These are phyloP conservation scores for Syzygium jambos DNA, from an alignment of 345 rosid species.

Conservation along the genomic window DNA sequence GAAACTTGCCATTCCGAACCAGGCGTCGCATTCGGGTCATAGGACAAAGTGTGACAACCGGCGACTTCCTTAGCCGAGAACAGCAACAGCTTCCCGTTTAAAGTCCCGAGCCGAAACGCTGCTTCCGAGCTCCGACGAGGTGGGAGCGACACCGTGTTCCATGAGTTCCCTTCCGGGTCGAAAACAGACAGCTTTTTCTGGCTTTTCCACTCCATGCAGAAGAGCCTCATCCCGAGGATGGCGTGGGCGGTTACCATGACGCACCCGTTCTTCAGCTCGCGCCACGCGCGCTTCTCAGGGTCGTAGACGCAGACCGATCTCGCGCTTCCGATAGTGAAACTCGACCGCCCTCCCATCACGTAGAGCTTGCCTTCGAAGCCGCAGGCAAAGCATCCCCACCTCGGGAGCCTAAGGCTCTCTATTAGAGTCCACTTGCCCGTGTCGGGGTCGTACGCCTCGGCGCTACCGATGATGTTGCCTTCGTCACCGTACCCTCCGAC, in stretches of 20 bases:
- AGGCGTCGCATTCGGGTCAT: slow-evolving; percentile 61
- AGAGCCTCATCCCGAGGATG: slow-evolving; percentile 62
- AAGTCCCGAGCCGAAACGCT: slow-evolving; percentile 68
- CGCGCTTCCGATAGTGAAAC: slow-evolving; percentile 86
- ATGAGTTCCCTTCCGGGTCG: slow-evolving; percentile 46
- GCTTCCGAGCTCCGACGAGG: slow-evolving; percentile 56
- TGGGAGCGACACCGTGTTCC: slow-evolving; percentile 79
- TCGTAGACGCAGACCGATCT: slow-evolving; percentile 66
- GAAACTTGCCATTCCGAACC: slow-evolving; percentile 73
- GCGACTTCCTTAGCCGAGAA: slow-evolving; percentile 49
- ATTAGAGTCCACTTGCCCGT: slow-evolving; percentile 48
- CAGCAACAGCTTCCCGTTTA: slow-evolving; percentile 64
- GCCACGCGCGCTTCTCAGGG: slow-evolving; percentile 56
- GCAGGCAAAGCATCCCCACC: slow-evolving; percentile 85
- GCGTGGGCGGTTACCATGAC: slow-evolving; percentile 96
- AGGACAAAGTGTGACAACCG: slow-evolving; percentile 44
- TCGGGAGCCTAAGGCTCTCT: slow-evolving; percentile 71
- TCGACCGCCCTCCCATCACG: slow-evolving; percentile 93
- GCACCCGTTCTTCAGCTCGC: slow-evolving; percentile 76
- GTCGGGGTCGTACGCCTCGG: slow-evolving; percentile 68
- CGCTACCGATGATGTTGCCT: slow-evolving; percentile 69
- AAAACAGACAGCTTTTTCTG: slow-evolving; percentile 72
- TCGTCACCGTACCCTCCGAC: slow-evolving; percentile 75
- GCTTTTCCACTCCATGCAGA: slow-evolving; percentile 87
- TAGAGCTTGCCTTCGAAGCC: slow-evolving; percentile 73